Evolutionary conservation across 371 early-diverging fungal genomes (phyloP), one percentile per base, ranked within the genome.

Genomic region (Choanephora cucurbitarum): DNA sequence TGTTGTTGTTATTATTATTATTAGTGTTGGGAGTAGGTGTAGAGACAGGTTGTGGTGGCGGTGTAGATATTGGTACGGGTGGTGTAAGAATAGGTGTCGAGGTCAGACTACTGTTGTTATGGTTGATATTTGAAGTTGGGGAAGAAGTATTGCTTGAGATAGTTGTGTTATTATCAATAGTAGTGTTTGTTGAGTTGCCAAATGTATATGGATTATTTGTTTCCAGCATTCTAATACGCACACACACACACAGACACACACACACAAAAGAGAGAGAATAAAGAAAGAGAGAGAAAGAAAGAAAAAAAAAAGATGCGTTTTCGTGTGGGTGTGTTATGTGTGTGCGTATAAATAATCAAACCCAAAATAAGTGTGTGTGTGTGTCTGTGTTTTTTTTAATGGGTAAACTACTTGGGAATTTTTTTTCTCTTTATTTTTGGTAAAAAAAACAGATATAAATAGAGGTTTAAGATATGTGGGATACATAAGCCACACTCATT

Each of bases 121-220:
- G n/a, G n/a, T n/a, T 41, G 24, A 6, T 50, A 14, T 10, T 18
- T 9, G 18, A 41, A 15, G 18, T 23, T 14, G 34, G 42, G 17
- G 56, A 17, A 33, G 28, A 52, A 28, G 28, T 28, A 28, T 28
- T 3, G 7, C 28, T 41, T 5, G 47, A 4, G 2, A 48, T 42
- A 23, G 55, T 28, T 15, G 52, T 49, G 14, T 31, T 60, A 0
- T 33, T 55, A 2, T 37, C 52, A 21, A 43, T 52, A 11, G 42
- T 57, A 17, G 53, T 23, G 17, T n/a, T n/a, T n/a, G n/a, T n/a
- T n/a, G n/a, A n/a, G n/a, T 60, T 52, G 43, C 57, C 53, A 53
- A 65, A 65, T 57, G 60, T 60, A 34, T 60, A 65, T 1, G 57
- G 54, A 17, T 60, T 65, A 53, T 59, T 57, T 10, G 60, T 65